Evolutionary conservation across 148 eudicot genomes (phyloP), one percentile per base, ranked within the genome.

Genomic region (Cornus florida): DNA sequence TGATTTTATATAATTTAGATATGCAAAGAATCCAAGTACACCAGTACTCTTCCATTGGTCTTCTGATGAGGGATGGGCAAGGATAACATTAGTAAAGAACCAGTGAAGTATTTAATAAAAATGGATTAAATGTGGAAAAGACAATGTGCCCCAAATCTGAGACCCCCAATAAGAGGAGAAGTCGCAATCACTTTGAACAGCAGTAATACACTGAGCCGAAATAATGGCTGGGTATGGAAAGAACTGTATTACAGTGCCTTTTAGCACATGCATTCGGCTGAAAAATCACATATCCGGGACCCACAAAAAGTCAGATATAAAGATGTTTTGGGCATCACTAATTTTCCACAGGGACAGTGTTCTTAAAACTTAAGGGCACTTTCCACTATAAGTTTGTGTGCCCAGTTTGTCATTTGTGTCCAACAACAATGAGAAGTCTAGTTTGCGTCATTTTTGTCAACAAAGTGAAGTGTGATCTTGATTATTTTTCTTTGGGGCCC

Each of bases 191-290:
- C 70, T 72, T 41, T 73, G 23, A 73, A 48, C n/a, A n/a, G 32
- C 35, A 70, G 50, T 69, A 50, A 77, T 69, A 2, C 6, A 56
- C 16, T 77, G 56, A 77, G 35, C 56, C 20, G 80, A 77, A 53
- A 56, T 77, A 24, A 38, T 48, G 3, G 79, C 41, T 10, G 28
- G 50, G 66, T 69, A 77, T 77, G 69, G 75, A 31, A 59, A 57
- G 17, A 56, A 70, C 66, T 56, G 74, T 8, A 2, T 19, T n/a
- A 4, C 22, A 14, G n/a, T 7, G 71, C 35, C 81, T 83, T 75
- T 83, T 62, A 4, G 79, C 85, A 83, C 85, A 83, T 79, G 85
- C 79, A 79, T 71, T 20, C 17, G 19, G 39, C 69, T 4, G 68
- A 70, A 39, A 70, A 70, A 59, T 70, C 69, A 81, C 64, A 70